Evolutionary conservation across 116 monocot genomes (phyloP).

Genomic region (Phalaenopsis hybrid): DNA sequence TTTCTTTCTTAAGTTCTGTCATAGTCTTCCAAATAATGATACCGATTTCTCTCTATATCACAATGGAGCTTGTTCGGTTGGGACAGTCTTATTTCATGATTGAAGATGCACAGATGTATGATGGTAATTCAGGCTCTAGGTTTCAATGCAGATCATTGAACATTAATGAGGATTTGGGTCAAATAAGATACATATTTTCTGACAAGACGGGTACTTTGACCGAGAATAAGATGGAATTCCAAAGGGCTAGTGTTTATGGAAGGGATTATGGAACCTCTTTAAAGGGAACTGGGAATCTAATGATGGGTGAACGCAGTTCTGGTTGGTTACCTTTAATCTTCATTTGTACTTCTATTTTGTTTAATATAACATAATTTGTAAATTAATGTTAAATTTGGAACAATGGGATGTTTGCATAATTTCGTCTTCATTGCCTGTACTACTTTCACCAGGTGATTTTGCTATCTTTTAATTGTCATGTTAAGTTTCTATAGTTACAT

Average conservation of each 20-base stretch:
- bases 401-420: not conserved
- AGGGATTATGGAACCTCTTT: slow-evolving; percentile 65
- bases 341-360: not conserved
- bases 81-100: slow-evolving; percentile 96
- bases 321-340: not conserved
- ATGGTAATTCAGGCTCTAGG: slow-evolving; percentile 54
- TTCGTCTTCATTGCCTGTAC: not conserved
- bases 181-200: slow-evolving; percentile 73
- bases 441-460: not conserved
- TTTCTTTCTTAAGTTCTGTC: slow-evolving; percentile 80
- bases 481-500: not conserved
- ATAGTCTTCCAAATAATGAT: slow-evolving; percentile 95
- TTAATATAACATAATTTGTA: not conserved
- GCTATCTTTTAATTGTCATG: not conserved
- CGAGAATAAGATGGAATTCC: slow-evolving; percentile 86
- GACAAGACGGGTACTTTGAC: slow-evolving; percentile 90
- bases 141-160: slow-evolving; percentile 88
- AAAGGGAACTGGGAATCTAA: slow-evolving; percentile 12
- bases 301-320: slow-evolving; percentile 15
- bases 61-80: slow-evolving; percentile 89
- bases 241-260: slow-evolving; percentile 69
- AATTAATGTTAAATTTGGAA: not conserved
- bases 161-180: slow-evolving; percentile 87
- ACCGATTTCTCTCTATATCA: slow-evolving; percentile 82
- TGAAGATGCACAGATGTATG: slow-evolving; percentile 66